Evolutionary conservation across 345 rosid species (phyloP).

Genomic region (Boechera retrofracta): DNA sequence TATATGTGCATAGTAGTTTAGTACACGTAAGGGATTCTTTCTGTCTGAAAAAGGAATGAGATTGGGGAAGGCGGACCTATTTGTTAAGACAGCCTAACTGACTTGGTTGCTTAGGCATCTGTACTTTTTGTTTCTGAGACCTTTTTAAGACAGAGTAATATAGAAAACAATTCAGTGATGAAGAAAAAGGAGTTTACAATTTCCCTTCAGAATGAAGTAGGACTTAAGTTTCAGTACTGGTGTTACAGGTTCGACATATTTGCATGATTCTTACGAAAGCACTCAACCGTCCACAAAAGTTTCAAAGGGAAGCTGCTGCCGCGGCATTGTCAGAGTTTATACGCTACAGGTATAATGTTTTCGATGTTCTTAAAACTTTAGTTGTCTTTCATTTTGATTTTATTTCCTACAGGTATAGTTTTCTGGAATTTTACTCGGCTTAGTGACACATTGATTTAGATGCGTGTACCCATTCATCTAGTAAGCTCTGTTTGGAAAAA

Average conservation of each 20-base stretch:
- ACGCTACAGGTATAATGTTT: conserved; percentile 66
- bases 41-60: conserved; percentile 5
- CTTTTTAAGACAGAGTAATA: conserved; percentile 4
- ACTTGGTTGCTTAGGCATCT: conserved; percentile 10
- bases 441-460: conserved; percentile 3
- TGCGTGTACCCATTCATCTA: background rate
- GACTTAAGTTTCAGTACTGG: conserved; percentile 29
- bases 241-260: conserved; percentile 74
- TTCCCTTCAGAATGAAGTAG: conserved; percentile 24
- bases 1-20: conserved; percentile 17
- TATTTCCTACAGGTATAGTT: conserved; percentile 1
- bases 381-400: background rate
- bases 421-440: conserved; percentile 5
- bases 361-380: background rate
- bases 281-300: conserved; percentile 67
- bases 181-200: conserved; percentile 18
- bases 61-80: background rate
- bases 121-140: background rate
- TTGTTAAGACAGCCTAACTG: conserved; percentile 11
- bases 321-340: conserved; percentile 96
- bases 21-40: conserved; percentile 7
- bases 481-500: conserved; percentile 11
- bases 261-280: conserved; percentile 77
- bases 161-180: conserved; percentile 4
- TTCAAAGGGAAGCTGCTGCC: conserved; percentile 96